phyloP scores from a whole-genome alignment of 139 green algal genomes.

The Tetradesmus lagerheimii region DNA sequence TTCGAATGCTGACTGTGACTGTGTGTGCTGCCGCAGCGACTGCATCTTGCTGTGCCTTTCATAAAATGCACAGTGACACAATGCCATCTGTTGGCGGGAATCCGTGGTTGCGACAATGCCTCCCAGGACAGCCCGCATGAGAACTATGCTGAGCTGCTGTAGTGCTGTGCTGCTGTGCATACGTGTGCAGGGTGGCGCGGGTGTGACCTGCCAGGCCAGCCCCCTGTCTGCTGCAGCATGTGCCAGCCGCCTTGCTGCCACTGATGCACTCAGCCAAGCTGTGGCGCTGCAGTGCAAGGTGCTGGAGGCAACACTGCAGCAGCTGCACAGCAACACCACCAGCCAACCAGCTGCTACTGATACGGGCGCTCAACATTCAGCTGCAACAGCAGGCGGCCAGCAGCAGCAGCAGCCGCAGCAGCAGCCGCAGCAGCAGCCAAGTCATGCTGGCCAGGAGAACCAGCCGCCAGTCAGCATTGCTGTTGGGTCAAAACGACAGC shows the following conservation, averaged over 20 bases:
- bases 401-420: neutral
- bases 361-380: neutral
- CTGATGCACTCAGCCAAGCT: slow-evolving; percentile 18
- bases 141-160: too few relatives aligned
- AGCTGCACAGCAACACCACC: neutral
- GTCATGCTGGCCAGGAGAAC: neutral
- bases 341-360: neutral
- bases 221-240: neutral
- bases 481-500: neutral
- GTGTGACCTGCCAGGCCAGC: neutral
- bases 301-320: slow-evolving; percentile 14
- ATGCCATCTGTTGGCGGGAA: too few relatives aligned
- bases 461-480: neutral
- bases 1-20: neutral
- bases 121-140: too few relatives aligned
- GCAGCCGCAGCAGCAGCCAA: neutral
- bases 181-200: neutral
- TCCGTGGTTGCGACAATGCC: too few relatives aligned
- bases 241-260: slow-evolving; percentile 2
- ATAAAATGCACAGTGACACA: too few relatives aligned
- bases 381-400: neutral
- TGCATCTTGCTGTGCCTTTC: too few relatives aligned
- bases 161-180: neutral
- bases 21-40: neutral
- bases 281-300: slow-evolving; percentile 20